These are phyloP conservation scores for Venturia oleaginea DNA, from an alignment of 2,329 filamentous ascomycete genomes.

Conservation along the genomic window DNA sequence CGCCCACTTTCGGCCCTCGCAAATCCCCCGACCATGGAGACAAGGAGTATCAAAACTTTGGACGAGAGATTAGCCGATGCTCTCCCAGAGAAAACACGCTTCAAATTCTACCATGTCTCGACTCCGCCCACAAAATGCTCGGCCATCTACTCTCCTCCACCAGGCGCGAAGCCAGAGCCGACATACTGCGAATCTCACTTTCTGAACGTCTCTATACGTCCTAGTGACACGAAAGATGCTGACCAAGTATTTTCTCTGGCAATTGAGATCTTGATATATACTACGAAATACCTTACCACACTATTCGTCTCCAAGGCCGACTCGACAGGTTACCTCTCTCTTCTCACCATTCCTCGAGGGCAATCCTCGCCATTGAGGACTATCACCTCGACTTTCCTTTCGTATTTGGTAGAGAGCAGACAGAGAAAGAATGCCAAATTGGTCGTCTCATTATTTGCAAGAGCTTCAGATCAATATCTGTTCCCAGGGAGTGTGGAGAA, in stretches of 20 bases:
- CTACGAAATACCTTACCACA: conserved; percentile 67
- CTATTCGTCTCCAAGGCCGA: conserved; percentile 96
- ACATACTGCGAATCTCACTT: conserved; percentile 88
- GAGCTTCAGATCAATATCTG: conserved; percentile 86
- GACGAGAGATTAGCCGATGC: conserved; percentile 41
- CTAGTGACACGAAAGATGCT: conserved; percentile 17
- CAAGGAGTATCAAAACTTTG: conserved; percentile 16
- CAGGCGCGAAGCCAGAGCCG: conserved; percentile 59
- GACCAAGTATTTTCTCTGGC: conserved; percentile 64
- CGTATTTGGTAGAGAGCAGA: conserved; percentile 60
- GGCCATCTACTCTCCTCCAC: conserved; percentile 71
- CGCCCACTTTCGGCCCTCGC: not conserved
- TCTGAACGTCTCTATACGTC: conserved; percentile 46
- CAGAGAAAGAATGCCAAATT: conserved; percentile 57
- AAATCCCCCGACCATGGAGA: not conserved
- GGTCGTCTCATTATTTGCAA: conserved; percentile 82
- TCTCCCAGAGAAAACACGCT: conserved; percentile 45
- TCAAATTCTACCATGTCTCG: conserved; percentile 77
- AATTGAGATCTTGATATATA: conserved; percentile 81
- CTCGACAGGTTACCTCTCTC: conserved; percentile 76
- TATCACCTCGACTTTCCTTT: conserved; percentile 66
- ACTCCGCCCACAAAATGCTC: conserved; percentile 68
- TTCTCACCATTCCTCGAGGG: conserved; percentile 37
- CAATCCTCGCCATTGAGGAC: conserved; percentile 63
- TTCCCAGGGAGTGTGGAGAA: conserved; percentile 90